Percentiles rank a stretch among this genome's conserved stretches.
Conservation (phyloP, 306 rosid genomes). For the Cicer cuneatum region DNA sequence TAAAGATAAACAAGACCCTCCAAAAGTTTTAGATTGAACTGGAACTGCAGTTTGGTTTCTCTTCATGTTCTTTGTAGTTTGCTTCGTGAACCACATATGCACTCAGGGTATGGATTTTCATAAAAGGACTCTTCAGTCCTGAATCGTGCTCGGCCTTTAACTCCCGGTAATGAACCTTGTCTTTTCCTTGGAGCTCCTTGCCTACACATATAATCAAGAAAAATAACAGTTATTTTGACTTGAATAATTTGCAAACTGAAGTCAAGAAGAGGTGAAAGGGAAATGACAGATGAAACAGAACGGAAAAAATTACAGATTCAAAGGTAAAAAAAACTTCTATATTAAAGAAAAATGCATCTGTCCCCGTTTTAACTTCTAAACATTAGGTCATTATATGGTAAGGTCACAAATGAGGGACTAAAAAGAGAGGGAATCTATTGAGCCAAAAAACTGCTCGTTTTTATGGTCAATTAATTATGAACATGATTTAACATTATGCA, state of each 20-base stretch:
- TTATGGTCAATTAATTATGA: constrained; percentile 11
- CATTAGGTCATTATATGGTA: constrained; percentile 12
- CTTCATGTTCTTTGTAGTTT: constrained; percentile 47
- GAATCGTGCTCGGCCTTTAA: constrained; percentile 83
- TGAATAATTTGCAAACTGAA: constrained; percentile 29
- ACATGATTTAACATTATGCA: constrained; percentile 22
- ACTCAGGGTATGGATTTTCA: constrained; percentile 91
- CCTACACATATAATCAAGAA: constrained; percentile 51
- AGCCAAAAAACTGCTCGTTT: constrained; percentile 9
- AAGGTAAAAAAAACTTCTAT: neutral
- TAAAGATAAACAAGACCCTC: constrained; percentile 24
- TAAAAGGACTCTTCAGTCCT: constrained; percentile 88
- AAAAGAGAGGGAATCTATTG: constrained; percentile 20
- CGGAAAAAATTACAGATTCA: neutral
- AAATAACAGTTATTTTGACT: constrained; percentile 33
- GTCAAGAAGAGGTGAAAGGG: constrained; percentile 20
- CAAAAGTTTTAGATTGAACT: constrained; percentile 36
- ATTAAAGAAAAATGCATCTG: constrained; percentile 26
- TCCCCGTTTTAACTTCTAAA: neutral
- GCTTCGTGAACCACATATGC: constrained; percentile 72
- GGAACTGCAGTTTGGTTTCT: constrained; percentile 37
- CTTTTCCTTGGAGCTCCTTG: constrained; percentile 92
- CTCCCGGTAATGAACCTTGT: constrained; percentile 65
- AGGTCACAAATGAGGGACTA: constrained; percentile 28
- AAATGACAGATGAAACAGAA: constrained; percentile 1